Conservation (phyloP, 2,329 filamentous ascomycete species). For the Blastomyces gilchristii region DNA sequence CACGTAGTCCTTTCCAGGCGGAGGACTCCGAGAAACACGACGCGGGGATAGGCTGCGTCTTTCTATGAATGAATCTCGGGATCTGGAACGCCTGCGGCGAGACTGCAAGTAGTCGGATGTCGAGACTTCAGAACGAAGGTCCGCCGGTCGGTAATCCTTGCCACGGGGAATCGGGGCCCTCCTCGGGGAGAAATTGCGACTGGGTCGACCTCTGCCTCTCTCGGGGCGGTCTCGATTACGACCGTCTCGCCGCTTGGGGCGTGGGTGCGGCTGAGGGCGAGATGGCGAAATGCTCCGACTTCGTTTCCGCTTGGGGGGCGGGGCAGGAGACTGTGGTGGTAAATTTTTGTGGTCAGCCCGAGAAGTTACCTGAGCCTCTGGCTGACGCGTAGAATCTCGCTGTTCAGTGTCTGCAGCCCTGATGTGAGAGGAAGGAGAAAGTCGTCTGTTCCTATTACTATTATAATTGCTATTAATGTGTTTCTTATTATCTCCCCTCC, state of each 20-base stretch:
- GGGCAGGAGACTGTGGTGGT: constrained; percentile 21
- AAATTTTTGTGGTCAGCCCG: constrained; percentile 23
- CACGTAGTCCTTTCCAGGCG: constrained; percentile 15
- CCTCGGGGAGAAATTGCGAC: constrained; percentile 25
- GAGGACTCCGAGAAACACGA: constrained; percentile 22
- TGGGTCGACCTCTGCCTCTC: constrained; percentile 28
- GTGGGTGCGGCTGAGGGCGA: constrained; percentile 21
- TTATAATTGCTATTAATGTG: constrained; percentile 13
- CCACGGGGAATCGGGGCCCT: constrained; percentile 26
- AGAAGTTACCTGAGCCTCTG: constrained; percentile 14
- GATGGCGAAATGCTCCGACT: constrained; percentile 34
- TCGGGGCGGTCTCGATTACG: constrained; percentile 30
- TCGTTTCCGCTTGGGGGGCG: constrained; percentile 30
- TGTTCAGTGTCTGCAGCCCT: constrained; percentile 14
- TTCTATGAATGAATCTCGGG: constrained; percentile 22
- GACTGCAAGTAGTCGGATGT: constrained; percentile 21
- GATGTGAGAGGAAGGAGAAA: constrained; percentile 10
- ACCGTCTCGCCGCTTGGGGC: constrained; percentile 26
- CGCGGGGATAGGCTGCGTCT: constrained; percentile 21
- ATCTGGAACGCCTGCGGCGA: constrained; percentile 24
- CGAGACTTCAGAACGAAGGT: constrained; percentile 18
- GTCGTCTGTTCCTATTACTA: constrained; percentile 16
- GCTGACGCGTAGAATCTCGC: constrained; percentile 17
- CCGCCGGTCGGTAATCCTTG: constrained; percentile 23
- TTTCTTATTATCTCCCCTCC: constrained; percentile 18